Evolutionary conservation across 495 filamentous ascomycete species (phyloP).

Genomic region (Podospora anserina): DNA sequence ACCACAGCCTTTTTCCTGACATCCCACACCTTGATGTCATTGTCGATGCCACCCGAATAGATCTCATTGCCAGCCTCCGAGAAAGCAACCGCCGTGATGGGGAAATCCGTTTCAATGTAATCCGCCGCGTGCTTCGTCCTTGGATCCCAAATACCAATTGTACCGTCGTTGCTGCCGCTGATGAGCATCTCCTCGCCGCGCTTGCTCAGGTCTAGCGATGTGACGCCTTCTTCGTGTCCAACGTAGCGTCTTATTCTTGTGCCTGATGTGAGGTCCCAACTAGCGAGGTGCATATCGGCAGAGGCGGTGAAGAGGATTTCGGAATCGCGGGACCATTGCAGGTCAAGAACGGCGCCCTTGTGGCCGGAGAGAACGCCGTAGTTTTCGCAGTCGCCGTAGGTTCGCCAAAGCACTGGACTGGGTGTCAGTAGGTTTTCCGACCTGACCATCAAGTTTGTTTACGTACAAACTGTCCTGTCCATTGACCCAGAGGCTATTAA

Average conservation of each 20-base stretch:
- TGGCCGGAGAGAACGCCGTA: conserved; percentile 85
- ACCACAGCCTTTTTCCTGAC: conserved; percentile 82
- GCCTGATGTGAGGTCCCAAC: conserved; percentile 90
- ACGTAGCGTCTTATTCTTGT: conserved; percentile 83
- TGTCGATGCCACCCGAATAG: conserved; percentile 93
- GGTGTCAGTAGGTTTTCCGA: background rate
- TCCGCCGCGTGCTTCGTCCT: conserved; percentile 84
- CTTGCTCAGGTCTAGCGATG: conserved; percentile 79
- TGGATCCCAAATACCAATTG: conserved; percentile 95
- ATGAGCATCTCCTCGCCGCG: conserved; percentile 86
- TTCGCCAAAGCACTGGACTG: conserved; percentile 79
- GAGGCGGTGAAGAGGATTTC: conserved; percentile 88
- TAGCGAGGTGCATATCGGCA: conserved; percentile 85
- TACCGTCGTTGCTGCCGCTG: conserved; percentile 88
- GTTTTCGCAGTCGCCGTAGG: conserved; percentile 88
- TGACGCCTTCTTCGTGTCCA: conserved; percentile 92
- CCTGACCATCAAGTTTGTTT: background rate
- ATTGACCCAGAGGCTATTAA: conserved; percentile 92
- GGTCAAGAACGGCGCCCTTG: conserved; percentile 82
- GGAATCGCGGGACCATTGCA: conserved; percentile 96
- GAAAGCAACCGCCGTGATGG: conserved; percentile 85
- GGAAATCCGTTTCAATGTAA: conserved; percentile 87
- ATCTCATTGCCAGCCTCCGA: conserved; percentile 94
- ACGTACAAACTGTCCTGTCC: conserved; percentile 82
- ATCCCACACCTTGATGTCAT: conserved; percentile 97